phyloP scores from a whole-genome alignment of 2,329 filamentous ascomycete species.

The Aspergillus oerlinghausenensis region DNA sequence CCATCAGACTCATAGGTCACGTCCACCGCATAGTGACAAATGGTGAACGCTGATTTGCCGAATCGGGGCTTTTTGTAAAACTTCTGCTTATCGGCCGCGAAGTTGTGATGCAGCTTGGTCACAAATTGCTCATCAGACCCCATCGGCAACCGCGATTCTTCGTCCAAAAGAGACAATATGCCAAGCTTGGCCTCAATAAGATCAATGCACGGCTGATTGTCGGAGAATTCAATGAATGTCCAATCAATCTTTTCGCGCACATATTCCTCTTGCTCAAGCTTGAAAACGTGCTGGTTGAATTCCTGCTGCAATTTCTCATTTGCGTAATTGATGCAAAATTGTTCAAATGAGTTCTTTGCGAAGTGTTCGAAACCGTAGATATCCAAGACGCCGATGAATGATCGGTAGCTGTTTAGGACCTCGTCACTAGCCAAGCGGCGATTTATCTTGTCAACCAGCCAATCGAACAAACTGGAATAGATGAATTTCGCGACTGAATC shows the following conservation, averaged over 20 bases:
- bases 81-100: slow-evolving; percentile 80
- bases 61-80: slow-evolving; percentile 99
- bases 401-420: slow-evolving; percentile 73
- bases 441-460: slow-evolving; percentile 98
- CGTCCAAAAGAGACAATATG: slow-evolving; percentile 85
- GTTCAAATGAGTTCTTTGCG: slow-evolving; percentile 98
- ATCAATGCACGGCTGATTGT: slow-evolving; percentile 98
- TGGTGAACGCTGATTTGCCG: slow-evolving; percentile 94
- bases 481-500: slow-evolving; percentile 99
- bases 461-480: slow-evolving; percentile 97
- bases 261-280: slow-evolving; percentile 97
- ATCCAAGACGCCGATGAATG: slow-evolving; percentile 97
- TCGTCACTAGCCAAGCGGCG: slow-evolving; percentile 81
- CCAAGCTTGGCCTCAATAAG: slow-evolving; percentile 96
- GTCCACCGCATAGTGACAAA: slow-evolving; percentile 96
- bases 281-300: slow-evolving; percentile 99
- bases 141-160: slow-evolving; percentile 95
- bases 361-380: slow-evolving; percentile 99
- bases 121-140: slow-evolving; percentile 96
- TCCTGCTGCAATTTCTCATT: slow-evolving; percentile 99
- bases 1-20: slow-evolving; percentile 98
- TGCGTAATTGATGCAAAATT: slow-evolving; percentile 99
- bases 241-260: slow-evolving; percentile 94
- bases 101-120: slow-evolving; percentile 93
- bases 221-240: slow-evolving; percentile 99